Percentiles rank a stretch among this genome's conserved stretches.
phyloP scores from a whole-genome alignment of 1,284 basidiomycete genomes.

The Rugosomyces carneus region DNA sequence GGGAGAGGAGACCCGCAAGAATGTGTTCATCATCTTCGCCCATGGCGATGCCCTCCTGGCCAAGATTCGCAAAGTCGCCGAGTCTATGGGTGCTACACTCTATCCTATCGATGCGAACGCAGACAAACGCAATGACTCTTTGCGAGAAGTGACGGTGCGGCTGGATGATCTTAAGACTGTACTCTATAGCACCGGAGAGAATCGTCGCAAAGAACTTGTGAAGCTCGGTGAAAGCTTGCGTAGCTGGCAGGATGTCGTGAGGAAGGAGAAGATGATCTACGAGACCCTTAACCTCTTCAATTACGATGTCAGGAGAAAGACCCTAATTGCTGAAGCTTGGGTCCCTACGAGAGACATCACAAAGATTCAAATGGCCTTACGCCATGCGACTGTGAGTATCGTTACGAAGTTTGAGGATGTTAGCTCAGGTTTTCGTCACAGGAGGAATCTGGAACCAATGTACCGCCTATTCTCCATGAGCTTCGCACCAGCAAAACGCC shows the following conservation, averaged over 20 bases:
- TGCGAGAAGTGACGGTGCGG: slow-evolving; percentile 84
- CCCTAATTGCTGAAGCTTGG: slow-evolving; percentile 97
- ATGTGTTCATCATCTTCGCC: slow-evolving; percentile 99
- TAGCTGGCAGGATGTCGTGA: slow-evolving; percentile 92
- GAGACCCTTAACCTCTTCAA: slow-evolving; percentile 93
- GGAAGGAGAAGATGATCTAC: slow-evolving; percentile 94
- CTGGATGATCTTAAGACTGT: slow-evolving; percentile 93
- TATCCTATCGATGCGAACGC: slow-evolving; percentile 95
- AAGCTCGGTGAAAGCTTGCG: slow-evolving; percentile 83
- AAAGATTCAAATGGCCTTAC: slow-evolving; percentile 82
- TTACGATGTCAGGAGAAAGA: slow-evolving; percentile 91
- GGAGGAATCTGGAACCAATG: slow-evolving; percentile 91
- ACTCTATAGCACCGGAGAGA: slow-evolving; percentile 86
- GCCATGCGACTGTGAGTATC: slow-evolving; percentile 78
- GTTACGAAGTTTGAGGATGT: not conserved
- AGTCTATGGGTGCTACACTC: slow-evolving; percentile 96
- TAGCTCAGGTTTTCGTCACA: slow-evolving; percentile 22
- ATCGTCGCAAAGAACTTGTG: slow-evolving; percentile 79
- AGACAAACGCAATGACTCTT: slow-evolving; percentile 85
- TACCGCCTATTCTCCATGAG: slow-evolving; percentile 92
- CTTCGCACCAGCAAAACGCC: slow-evolving; percentile 87
- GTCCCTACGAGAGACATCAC: slow-evolving; percentile 89
- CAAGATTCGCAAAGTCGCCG: slow-evolving; percentile 98
- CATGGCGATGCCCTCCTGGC: slow-evolving; percentile 90
- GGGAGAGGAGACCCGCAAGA: slow-evolving; percentile 85